Conservation (phyloP, 176 grass and related monocot genomes). For the Echinochloa phyllopogon region DNA sequence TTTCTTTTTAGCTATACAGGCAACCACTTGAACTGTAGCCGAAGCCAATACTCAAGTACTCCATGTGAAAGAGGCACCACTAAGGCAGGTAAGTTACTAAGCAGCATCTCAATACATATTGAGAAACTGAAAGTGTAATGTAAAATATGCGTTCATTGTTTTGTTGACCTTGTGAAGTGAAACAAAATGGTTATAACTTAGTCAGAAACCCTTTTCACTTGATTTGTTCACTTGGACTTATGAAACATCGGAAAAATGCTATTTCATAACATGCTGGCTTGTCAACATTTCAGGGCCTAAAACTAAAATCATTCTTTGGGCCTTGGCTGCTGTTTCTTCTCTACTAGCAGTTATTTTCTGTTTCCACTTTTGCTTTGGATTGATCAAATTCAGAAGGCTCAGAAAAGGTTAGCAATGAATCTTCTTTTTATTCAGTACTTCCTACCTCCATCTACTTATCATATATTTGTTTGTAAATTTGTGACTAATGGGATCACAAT, state of each 20-base stretch:
- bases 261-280: not conserved
- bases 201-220: too few relatives aligned
- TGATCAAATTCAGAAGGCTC: slow-evolving; percentile 1
- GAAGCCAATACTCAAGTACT: slow-evolving; percentile 34
- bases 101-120: not conserved
- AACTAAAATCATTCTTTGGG: not conserved
- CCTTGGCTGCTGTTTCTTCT: not conserved
- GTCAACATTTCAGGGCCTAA: not conserved
- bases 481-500: not conserved
- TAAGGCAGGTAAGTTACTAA: slow-evolving; percentile 33
- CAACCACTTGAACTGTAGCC: slow-evolving; percentile 76
- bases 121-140: not conserved
- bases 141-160: not conserved
- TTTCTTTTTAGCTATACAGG: slow-evolving; percentile 61
- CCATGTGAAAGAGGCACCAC: slow-evolving; percentile 22
- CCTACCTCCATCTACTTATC: not conserved
- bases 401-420: slow-evolving; percentile 19
- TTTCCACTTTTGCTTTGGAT: slow-evolving; percentile 14
- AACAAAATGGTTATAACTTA: not conserved
- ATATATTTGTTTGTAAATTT: not conserved
- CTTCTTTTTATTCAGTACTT: not conserved
- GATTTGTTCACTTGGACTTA: too few relatives aligned
- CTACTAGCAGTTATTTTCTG: slow-evolving; percentile 3
- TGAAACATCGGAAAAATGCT: too few relatives aligned
- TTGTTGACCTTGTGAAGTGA: not conserved